Evolutionary conservation across 257 asterid genomes (phyloP), one percentile per base, ranked within the genome.

Genomic region (Haberlea rhodopensis): DNA sequence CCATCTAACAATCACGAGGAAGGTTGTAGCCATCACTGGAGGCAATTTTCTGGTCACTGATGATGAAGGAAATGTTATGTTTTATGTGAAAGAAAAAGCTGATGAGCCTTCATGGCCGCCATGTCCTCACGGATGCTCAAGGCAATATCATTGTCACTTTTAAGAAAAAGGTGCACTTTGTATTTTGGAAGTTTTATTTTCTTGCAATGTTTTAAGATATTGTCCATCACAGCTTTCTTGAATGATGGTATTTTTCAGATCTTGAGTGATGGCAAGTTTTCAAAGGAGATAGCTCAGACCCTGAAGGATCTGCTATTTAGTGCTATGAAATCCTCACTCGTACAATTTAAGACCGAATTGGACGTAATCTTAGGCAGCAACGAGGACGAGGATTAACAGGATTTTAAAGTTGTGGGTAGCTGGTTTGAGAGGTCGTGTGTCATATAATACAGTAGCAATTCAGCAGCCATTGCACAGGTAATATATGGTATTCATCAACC

Each of bases 401-500:
- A 84, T 26, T 84, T 79, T 68, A 84, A 69, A 62, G 74, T 79
- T 21, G 69, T 68, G 22, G 78, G 82, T 1, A 71, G 82, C 72
- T 73, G 85, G 84, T 57, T 79, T 8, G 84, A 73, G 74, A 75
- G 76, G 46, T 77, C 85, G 1, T 81, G 80, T 23, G 67, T n/a
- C 4, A 65, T 79, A 7, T 75, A 73, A 7, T 75, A 73, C 57
- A 65, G 34, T 43, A 82, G 78, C 53, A 32, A 73, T 21, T 77
- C 83, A 45, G 66, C 18, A 46, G 67, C 72, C 21, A 37, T 81
- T 29, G 95, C 95, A 21, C 78, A 63, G 81, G 88, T 83, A 60
- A 22, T 7, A 21, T 31, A 45, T 21, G 52, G 6, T 31, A 28
- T 46, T 19, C 11, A 46, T 57, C 8, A 4, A 28, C 15, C 6